Evolutionary conservation across 306 rosid genomes (phyloP), one percentile per base, ranked within the genome.

Genomic region (Adenanthera pavonina): DNA sequence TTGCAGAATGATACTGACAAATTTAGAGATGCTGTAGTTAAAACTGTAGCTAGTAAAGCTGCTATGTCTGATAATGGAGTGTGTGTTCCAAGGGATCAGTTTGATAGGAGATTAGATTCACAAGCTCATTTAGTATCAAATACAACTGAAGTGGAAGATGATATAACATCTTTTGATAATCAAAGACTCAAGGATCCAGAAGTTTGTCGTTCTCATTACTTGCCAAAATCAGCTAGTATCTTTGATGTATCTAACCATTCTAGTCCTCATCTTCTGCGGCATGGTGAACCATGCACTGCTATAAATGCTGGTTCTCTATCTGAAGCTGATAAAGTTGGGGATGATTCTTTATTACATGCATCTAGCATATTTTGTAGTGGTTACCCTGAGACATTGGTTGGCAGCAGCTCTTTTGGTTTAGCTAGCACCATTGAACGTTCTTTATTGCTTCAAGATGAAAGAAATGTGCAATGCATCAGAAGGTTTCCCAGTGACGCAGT

Each of bases 131-230:
- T 60, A 70, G 72, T 64, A 44, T 74, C 88, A 38, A 72, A 72
- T 47, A 81, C 83, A 65, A 36, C 86, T 75, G 92, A 89, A 80
- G 83, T 90, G 71, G 98, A 95, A 80, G 98, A 92, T 74, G 97
- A 93, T 82, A 84, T 88, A 64, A 78, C 86, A 77, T 86, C 89
- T 80, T 92, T 93, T 81, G 94, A 89, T 76, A 89, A 87, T 84
- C 92, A 88, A 77, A 86, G 99, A 77, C 94, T 85, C 20, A 92
- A 89, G 86, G 99, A 91, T 85, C 97, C 95, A 65, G 97, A 92
- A 87, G 88, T 87, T 78, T 84, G 80, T 81, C 86, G 68, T 72
- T 79, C 90, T 17, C 13, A 36, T 47, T 88, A 85, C 87, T 70
- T 88, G 82, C 87, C 90, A 40, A 81, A 78, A 53, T 79, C 90